Base-by-base conservation (phyloP, 2,329 filamentous ascomycete species). In the Aspergillaceae sp. region DNA sequence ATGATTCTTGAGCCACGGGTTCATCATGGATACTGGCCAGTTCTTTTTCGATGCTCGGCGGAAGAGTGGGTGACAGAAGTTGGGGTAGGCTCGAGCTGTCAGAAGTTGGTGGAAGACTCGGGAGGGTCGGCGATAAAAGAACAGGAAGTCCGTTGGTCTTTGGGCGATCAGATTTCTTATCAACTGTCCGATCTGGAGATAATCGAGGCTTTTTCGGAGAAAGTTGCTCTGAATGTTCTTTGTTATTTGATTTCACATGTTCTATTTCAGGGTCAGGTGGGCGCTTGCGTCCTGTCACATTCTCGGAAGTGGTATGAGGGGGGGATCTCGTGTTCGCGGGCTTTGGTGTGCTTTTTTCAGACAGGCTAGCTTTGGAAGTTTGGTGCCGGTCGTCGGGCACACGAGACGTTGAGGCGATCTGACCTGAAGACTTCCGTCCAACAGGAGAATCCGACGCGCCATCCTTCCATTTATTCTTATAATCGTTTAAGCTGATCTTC, bases 401-500 rank as follows among this genome's bases (percentile, higher is more conserved):
- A 35, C 47, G 27, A 9, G 49, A 40, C n/a, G 49, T 47, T 29
- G 55, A 52, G 40, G 35, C 44, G 34, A 47, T 51, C 37, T 58
- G 55, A 36, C 43, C 49, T 34, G 42, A 32, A 32, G 45, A 40
- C 45, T 61, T 56, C 37, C 56, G 57, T 41, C 46, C 51, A 40
- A 60, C 51, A 10, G 61, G 57, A 10, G 56, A 56, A 4, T 57
- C 50, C 11, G 55, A 57, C 7, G 62, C 48, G 7, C 58, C 62
- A 37, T 59, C 67, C 45, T 64, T 70, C 49, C 65, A 73, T 58
- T 79, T 79, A 49, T 73, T 77, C 62, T 78, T 81, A 63, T 82
- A 83, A 35, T 77, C 78, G 37, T 72, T 76, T 44, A 83, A 62
- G 45, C 70, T 80, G 50, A 83, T 81, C 62, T 80, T 82, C 68